Evolutionary conservation across 1,139 yeast species (phyloP), one percentile per base, ranked within the genome.

Genomic region (Pichia sp.): DNA sequence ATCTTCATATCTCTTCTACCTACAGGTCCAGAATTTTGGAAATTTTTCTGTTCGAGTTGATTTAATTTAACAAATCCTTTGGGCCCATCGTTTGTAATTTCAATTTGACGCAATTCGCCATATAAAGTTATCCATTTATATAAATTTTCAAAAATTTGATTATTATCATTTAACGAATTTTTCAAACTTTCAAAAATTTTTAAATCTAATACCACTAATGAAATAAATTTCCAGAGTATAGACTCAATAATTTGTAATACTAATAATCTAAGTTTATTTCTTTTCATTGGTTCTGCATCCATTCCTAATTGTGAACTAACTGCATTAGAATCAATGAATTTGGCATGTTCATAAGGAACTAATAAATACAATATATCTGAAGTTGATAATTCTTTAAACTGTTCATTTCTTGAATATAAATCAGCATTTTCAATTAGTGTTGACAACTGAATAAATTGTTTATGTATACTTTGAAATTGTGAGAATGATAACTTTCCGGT

Each of bases 1-100:
- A 90, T 87, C 61, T 89, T 90, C 44, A 77, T 83, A 25, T 80
- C 80, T 52, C 96, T 69, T 53, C 76, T 73, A 27, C 67, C 61
- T 22, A 75, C 71, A 0, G 94, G 78, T 47, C 76, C 76, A 2
- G 40, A 31, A 26, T 23, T 25, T 5, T 35, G 32, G 28, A 38
- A 48, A 16, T 22, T 30, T 3, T 28, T 22, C 5, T 23, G 28
- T 16, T 52, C 52, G 2, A 50, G 32, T 12, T 46, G 48, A 33
- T 45, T 43, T 10, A 49, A 33, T 34, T 43, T 44, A 12, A 48
- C 45, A 25, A 35, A 43, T 4, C 47, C 49, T 3, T 43, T 41
- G 7, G 29, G 22, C 2, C 46, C 47, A 25, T 46, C 28, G 26
- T 46, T 41, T 7, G 47, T 27, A n/a, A 45, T 37, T 12, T 40